These are phyloP conservation scores for Pseudomonodictys pantanalensis DNA, from an alignment of 495 filamentous ascomycete genomes.

Conservation along the genomic window DNA sequence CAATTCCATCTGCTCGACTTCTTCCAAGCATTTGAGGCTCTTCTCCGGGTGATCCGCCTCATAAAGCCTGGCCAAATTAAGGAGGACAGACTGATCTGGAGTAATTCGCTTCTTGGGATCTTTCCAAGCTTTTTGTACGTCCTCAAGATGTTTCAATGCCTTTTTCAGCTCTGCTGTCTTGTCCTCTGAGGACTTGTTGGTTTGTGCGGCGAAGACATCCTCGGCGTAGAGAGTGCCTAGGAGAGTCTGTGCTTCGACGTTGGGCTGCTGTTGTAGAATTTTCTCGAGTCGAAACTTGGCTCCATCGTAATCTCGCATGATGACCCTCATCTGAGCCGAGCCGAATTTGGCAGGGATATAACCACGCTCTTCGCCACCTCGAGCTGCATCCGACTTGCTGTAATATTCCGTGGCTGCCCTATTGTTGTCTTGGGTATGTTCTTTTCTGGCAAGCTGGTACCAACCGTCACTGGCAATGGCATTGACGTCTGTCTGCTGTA, in stretches of 20 bases:
- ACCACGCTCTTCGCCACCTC: conserved; percentile 82
- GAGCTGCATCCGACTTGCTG: conserved; percentile 78
- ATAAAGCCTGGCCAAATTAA: conserved; percentile 89
- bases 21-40: conserved; percentile 82
- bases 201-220: conserved; percentile 79
- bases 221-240: conserved; percentile 88
- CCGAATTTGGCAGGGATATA: conserved; percentile 93
- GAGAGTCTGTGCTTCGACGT: conserved; percentile 84
- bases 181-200: conserved; percentile 74
- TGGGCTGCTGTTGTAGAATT: conserved; percentile 81
- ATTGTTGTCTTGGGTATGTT: conserved; percentile 69
- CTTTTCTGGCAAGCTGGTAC: conserved; percentile 88
- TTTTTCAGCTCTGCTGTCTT: conserved; percentile 78
- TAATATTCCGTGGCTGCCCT: conserved; percentile 77
- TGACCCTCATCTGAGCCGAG: conserved; percentile 77
- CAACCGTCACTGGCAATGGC: conserved; percentile 93
- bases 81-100: conserved; percentile 81
- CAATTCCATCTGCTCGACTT: conserved; percentile 83
- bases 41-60: conserved; percentile 82
- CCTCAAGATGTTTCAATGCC: conserved; percentile 76
- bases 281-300: conserved; percentile 94
- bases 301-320: conserved; percentile 79
- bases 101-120: conserved; percentile 75
- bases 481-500: conserved; percentile 92
- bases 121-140: conserved; percentile 86